These are phyloP conservation scores for Talaromyces sp. DNA, from an alignment of 2,329 filamentous ascomycete species.

Conservation along the genomic window DNA sequence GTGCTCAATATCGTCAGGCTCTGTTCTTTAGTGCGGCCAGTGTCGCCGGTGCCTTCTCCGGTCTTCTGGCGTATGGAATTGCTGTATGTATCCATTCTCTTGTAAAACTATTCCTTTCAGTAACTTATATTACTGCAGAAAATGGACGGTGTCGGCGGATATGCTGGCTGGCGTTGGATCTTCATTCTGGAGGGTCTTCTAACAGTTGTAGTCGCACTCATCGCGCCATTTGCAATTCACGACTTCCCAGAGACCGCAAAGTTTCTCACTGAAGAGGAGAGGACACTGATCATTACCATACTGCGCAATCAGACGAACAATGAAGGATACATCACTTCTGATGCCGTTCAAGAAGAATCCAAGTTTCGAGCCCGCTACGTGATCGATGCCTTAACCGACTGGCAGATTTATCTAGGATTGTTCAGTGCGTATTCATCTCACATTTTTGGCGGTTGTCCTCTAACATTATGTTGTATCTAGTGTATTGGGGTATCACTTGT, in stretches of 20 bases:
- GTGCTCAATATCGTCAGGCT: slow-evolving; percentile 55
- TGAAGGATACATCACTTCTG: slow-evolving; percentile 27
- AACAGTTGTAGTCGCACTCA: slow-evolving; percentile 42
- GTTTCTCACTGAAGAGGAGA: slow-evolving; percentile 43
- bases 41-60: slow-evolving; percentile 76
- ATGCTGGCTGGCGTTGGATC: slow-evolving; percentile 51
- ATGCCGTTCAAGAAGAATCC: slow-evolving; percentile 17
- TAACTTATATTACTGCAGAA: slow-evolving; percentile 26
- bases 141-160: slow-evolving; percentile 50
- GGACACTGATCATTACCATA: slow-evolving; percentile 37
- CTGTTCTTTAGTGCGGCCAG: slow-evolving; percentile 58
- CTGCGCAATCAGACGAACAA: slow-evolving; percentile 36
- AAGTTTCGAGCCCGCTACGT: slow-evolving; percentile 41
- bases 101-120: neutral
- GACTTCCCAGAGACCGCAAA: slow-evolving; percentile 46
- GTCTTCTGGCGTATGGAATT: slow-evolving; percentile 63
- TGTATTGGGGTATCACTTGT: slow-evolving; percentile 44
- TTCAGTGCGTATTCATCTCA: slow-evolving; percentile 30
- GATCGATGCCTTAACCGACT: slow-evolving; percentile 39
- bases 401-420: slow-evolving; percentile 41
- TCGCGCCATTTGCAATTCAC: slow-evolving; percentile 46
- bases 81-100: slow-evolving; percentile 51
- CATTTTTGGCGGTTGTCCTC: neutral
- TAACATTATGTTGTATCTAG: slow-evolving; percentile 22
- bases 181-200: slow-evolving; percentile 51